A percentile compares a stretch with the other conserved stretches of the same genome.
phyloP scores from a whole-genome alignment of 257 asterid genomes.

The Fraxinus americana region DNA sequence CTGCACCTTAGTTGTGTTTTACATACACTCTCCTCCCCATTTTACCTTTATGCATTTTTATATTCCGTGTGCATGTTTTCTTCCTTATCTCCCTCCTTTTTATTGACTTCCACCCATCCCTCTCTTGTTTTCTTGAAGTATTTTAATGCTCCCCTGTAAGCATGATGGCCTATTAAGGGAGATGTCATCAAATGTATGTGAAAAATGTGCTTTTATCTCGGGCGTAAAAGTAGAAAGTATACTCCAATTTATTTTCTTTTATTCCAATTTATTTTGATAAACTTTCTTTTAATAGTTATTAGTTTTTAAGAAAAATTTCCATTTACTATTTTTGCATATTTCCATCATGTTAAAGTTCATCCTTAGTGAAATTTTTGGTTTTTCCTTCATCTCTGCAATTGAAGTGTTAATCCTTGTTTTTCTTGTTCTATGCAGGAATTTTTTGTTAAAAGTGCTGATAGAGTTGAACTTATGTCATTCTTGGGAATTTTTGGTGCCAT shows the following conservation, averaged over 20 bases:
- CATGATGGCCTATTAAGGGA: not conserved
- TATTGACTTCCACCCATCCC: no score
- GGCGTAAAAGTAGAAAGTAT: not conserved
- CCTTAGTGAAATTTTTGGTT: not conserved
- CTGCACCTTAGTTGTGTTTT: no score
- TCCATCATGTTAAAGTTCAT: not conserved
- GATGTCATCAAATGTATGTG: not conserved
- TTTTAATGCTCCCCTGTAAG: not conserved
- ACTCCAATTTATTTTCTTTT: not conserved
- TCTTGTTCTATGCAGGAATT: constrained; percentile 60
- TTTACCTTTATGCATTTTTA: no score
- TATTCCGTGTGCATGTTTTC: not conserved
- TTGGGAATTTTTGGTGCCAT: constrained; percentile 93
- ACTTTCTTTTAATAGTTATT: not conserved
- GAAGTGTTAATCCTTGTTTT: constrained; percentile 10
- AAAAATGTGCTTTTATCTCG: not conserved
- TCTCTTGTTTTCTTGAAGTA: not conserved
- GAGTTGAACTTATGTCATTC: constrained; percentile 90
- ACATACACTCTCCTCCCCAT: no score
- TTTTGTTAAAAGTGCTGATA: constrained; percentile 85
- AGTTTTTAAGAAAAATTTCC: not conserved
- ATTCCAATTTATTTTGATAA: not conserved
- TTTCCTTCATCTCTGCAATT: not conserved
- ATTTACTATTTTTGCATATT: not conserved
- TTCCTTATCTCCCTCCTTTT: not conserved